A percentile compares a stretch with the other conserved stretches of the same genome.
Conservation (phyloP, 768 basidiomycete species). For the Boletus huronensis region DNA sequence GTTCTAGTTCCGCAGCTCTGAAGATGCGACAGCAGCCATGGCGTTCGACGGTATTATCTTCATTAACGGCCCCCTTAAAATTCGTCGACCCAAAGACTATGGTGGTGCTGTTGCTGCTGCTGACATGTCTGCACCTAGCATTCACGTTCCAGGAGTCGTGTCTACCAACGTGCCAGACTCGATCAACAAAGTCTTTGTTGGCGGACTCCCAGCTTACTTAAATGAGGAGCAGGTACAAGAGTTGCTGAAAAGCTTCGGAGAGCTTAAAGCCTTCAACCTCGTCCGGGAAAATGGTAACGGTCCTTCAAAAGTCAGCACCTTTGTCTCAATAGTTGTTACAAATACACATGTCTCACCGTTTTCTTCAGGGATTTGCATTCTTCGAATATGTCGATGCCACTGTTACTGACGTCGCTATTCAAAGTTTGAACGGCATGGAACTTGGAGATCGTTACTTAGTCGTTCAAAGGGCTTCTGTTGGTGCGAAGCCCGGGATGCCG, state of each 20-base stretch:
- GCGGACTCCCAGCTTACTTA: conserved; percentile 91
- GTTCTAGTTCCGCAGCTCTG: conserved; percentile 90
- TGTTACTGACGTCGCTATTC: conserved; percentile 94
- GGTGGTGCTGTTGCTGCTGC: too few relatives aligned
- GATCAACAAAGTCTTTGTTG: conserved; percentile 97
- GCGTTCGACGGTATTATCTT: conserved; percentile 97
- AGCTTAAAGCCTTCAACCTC: conserved; percentile 95
- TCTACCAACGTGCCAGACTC: conserved; percentile 96
- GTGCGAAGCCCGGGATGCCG: conserved; percentile 71
- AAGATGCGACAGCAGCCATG: conserved; percentile 96
- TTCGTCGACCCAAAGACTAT: conserved; percentile 97
- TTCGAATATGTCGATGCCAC: conserved; percentile 91
- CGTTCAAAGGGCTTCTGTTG: conserved; percentile 94
- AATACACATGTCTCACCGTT: neutral
- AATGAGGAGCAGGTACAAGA: conserved; percentile 99
- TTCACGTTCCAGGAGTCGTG: conserved; percentile 93
- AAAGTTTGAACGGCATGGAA: conserved; percentile 96
- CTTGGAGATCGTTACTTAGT: conserved; percentile 93
- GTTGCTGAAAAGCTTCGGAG: conserved; percentile 93
- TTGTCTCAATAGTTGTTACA: neutral
- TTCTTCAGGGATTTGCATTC: conserved; percentile 89
- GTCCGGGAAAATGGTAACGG: conserved; percentile 92
- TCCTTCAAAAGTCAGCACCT: conserved; percentile 67
- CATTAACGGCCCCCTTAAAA: conserved; percentile 92
- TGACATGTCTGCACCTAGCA: conserved; percentile 57